Base-by-base conservation (phyloP, 805 yeast genomes). In the Candida pini region DNA sequence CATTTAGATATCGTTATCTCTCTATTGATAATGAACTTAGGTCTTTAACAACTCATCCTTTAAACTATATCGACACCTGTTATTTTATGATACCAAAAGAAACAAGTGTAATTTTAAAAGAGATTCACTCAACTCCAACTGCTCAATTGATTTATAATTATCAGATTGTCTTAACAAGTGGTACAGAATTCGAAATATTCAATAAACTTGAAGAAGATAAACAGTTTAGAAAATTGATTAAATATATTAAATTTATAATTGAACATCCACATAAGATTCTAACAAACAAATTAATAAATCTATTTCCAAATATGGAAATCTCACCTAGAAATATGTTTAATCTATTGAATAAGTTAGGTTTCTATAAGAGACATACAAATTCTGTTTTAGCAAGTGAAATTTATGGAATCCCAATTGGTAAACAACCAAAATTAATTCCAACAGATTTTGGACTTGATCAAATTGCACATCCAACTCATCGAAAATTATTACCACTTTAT, bases 201-300 rank as follows among this genome's bases (percentile, higher is more conserved):
- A 34, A 42, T 28, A 25, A 39, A 14, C 34, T 35, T 6, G 19
- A 33, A 14, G 33, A 43, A 12, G 44, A 45, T 16, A 48, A 45
- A 26, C 32, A 32, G 3, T 53, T 53, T 26, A 38, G 32, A n/a
- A 33, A 39, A 7, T 34, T 60, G 7, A 41, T 61, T 9, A 31
- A 42, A 10, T 41, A 53, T 18, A 45, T 62, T 20, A 55, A 55
- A 31, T 54, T 49, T 28, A 44, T 54, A 9, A 51, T 60, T 6
- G 41, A 48, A 15, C 49, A 61, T 36, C 65, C 66, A 10, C 61
- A 62, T 47, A 41, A 46, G 2, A 28, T 27, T 6, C 24, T 62
- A 6, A 22, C 43, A 3, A 14, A 27, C 0, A 44, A 47, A 30
- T 24, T 58, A 10, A 6, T n/a, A 10, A n/a, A 28, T 16, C 26